Evolutionary conservation across 108 stramenopile species (phyloP), one percentile per base, ranked within the genome.

Genomic region (Cyclostephanos tholiformis): DNA sequence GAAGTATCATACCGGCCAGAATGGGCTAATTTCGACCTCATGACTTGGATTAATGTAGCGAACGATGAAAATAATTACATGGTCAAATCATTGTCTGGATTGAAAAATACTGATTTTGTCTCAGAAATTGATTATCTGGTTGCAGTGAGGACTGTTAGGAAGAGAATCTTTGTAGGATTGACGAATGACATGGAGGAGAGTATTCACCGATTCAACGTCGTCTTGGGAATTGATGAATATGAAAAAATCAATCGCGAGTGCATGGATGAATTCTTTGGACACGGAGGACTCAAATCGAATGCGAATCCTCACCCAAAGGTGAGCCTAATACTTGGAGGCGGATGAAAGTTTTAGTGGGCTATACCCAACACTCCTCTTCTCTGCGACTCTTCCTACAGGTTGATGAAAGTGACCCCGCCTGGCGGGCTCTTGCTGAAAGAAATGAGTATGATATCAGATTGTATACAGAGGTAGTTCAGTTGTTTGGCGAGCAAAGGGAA

Each of bases 121-220:
- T 48, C 26, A 25, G 69, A 57, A 58, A 19, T 4, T 14, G 57
- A 69, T 38, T 69, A 58, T 8, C 35, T 23, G 1, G 20, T 41
- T 52, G 55, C 57, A 19, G 58, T 44, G 55, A 43, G 23, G 27
- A 69, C 56, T 38, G 14, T 69, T 0, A 5, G 55, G 36, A 56
- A n/a, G 22, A 20, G 57, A 22, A 63, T 57, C 30, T 22, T 72
- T 51, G 63, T 72, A 20, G 71, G 71, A 17, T 49, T 72, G 22
- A 72, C 46, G 48, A 43, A 63, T 63, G 36, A 72, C 35, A 72
- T 72, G 71, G 71, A 72, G 35, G 71, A 72, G 44, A 72, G 62
- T 22, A 41, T 72, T 43, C 26, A 51, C 36, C 26, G 71, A 20
- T 72, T 72, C 26, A 64, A 72, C 52, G n/a, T 35, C 1, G 26